Percentiles rank a stretch among this genome's conserved stretches.
Evolutionary conservation across 2,329 filamentous ascomycete genomes (phyloP).

Genomic region (Fusarium sp.): DNA sequence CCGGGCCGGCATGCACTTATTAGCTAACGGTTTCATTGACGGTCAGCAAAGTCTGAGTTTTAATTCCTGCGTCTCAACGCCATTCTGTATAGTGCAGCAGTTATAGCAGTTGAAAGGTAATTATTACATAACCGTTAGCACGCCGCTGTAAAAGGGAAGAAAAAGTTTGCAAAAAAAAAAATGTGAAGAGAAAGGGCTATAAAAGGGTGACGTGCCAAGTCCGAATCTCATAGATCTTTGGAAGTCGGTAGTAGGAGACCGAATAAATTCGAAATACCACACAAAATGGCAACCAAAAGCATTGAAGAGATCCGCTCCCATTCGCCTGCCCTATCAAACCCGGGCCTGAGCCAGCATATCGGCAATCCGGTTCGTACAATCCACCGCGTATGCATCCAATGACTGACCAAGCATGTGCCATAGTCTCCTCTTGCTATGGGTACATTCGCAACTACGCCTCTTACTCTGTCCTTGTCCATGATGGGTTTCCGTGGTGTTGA

Average conservation of each 20-base stretch:
- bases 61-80: conserved; percentile 9
- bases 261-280: not conserved
- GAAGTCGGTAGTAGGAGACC: not conserved
- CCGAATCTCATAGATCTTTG: not conserved
- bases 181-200: conserved; percentile 6
- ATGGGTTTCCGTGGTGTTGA: conserved; percentile 48
- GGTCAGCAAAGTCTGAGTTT: conserved; percentile 7
- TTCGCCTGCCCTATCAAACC: conserved; percentile 3
- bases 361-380: conserved; percentile 25
- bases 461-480: conserved; percentile 47
- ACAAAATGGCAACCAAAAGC: conserved; percentile 15
- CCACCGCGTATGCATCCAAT: not conserved
- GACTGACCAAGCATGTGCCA: not conserved
- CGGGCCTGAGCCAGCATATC: not conserved
- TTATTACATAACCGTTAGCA: conserved; percentile 30
- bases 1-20: conserved; percentile 27
- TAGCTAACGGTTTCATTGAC: conserved; percentile 36
- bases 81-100: not conserved
- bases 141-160: not conserved
- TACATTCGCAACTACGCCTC: conserved; percentile 47
- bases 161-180: not conserved
- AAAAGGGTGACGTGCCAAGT: conserved; percentile 22
- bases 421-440: conserved; percentile 47
- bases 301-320: conserved; percentile 20
- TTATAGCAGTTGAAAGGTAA: conserved; percentile 13